These are phyloP conservation scores for Monilinia polystroma DNA, from an alignment of 2,329 filamentous ascomycete species.

Conservation along the genomic window DNA sequence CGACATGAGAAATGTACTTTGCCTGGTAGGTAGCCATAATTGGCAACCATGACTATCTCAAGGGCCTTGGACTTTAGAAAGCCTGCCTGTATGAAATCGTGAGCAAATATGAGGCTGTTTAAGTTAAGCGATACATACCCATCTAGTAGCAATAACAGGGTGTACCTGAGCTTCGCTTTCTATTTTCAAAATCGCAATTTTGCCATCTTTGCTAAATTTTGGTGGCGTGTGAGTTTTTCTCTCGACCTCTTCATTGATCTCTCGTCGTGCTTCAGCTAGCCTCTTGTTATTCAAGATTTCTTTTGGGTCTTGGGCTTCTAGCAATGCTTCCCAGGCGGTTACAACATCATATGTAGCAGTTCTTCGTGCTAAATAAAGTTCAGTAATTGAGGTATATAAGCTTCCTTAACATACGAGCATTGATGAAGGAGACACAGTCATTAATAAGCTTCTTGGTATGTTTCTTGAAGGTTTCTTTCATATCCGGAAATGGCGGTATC, in stretches of 20 bases:
- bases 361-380: constrained; percentile 46
- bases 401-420: constrained; percentile 48
- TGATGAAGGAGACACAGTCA: constrained; percentile 61
- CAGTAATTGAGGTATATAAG: background rate
- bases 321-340: constrained; percentile 60
- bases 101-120: background rate
- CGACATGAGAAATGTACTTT: constrained; percentile 68
- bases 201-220: constrained; percentile 61
- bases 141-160: constrained; percentile 64
- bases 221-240: constrained; percentile 61
- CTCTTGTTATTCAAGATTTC: constrained; percentile 50
- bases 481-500: constrained; percentile 65
- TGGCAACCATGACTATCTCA: constrained; percentile 65
- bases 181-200: constrained; percentile 63
- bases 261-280: constrained; percentile 54
- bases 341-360: constrained; percentile 60
- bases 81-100: constrained; percentile 44
- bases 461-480: constrained; percentile 58
- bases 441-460: constrained; percentile 63
- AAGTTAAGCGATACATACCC: constrained; percentile 42
- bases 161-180: constrained; percentile 61
- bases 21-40: constrained; percentile 61
- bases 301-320: constrained; percentile 50
- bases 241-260: constrained; percentile 62
- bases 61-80: constrained; percentile 57